Evolutionary conservation across 176 grass and related monocot genomes (phyloP).

Genomic region (Miscanthus lutarioriparius): DNA sequence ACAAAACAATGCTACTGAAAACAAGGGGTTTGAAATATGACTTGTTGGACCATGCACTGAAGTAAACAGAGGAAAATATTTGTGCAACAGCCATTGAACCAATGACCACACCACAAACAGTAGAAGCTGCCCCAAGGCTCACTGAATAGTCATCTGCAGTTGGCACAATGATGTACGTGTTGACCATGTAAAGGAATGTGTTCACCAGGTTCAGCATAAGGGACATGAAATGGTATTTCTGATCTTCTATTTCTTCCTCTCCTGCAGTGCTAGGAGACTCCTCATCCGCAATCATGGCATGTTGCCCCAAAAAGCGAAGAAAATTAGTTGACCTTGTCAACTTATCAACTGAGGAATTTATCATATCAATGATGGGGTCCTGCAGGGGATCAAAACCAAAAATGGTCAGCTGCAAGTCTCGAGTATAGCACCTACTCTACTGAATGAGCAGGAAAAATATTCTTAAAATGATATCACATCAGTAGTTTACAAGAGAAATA

Average conservation of each 20-base stretch:
- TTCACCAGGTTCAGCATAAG: conserved; percentile 82
- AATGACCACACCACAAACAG: conserved; percentile 91
- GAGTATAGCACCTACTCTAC: not conserved
- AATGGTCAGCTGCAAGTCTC: conserved; percentile 23
- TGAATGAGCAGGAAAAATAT: conserved; percentile 24
- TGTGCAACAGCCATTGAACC: conserved; percentile 94
- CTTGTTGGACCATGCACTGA: conserved; percentile 91
- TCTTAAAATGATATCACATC: not conserved
- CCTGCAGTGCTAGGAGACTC: conserved; percentile 70
- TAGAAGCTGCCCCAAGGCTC: conserved; percentile 83
- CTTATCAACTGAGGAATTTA: conserved; percentile 70
- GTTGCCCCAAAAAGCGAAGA: conserved; percentile 89
- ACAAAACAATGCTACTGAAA: conserved; percentile 89
- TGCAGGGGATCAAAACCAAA: conserved; percentile 43
- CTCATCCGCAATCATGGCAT: conserved; percentile 76
- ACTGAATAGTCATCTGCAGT: conserved; percentile 92
- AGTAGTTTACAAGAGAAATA: conserved; percentile 20
- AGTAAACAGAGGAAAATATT: conserved; percentile 89
- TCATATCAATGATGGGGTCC: conserved; percentile 85
- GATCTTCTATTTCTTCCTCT: conserved; percentile 72
- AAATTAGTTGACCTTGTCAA: conserved; percentile 80
- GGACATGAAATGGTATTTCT: conserved; percentile 89
- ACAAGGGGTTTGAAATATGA: conserved; percentile 86
- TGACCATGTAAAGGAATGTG: conserved; percentile 98
- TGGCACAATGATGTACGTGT: conserved; percentile 92